Evolutionary conservation across 2,329 filamentous ascomycete genomes (phyloP).

Genomic region (Diaporthe longicolla): DNA sequence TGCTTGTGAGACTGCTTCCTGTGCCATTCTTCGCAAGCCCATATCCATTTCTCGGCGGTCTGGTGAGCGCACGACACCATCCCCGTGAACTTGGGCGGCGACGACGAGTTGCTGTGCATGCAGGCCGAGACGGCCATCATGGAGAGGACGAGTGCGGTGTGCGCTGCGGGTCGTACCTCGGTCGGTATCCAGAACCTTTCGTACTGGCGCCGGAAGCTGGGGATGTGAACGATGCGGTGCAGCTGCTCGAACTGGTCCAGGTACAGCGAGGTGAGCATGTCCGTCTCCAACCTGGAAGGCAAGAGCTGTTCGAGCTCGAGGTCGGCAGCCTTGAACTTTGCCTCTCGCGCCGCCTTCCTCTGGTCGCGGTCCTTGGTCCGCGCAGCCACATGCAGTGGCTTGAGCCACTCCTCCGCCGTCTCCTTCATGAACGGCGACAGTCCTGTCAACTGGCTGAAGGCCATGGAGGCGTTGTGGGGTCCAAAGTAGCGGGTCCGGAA

Average conservation of each 20-base stretch:
- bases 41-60: constrained; percentile 70
- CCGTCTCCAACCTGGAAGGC: constrained; percentile 62
- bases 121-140: constrained; percentile 74
- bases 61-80: constrained; percentile 70
- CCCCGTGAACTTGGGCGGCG: constrained; percentile 68
- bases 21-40: constrained; percentile 68
- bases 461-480: constrained; percentile 72
- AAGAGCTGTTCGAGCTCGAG: constrained; percentile 64
- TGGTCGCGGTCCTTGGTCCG: constrained; percentile 68
- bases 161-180: constrained; percentile 63
- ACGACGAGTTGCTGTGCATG: constrained; percentile 61
- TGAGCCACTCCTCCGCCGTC: constrained; percentile 73
- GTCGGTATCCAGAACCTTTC: constrained; percentile 66
- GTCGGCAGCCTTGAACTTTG: constrained; percentile 63
- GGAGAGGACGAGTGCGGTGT: constrained; percentile 70
- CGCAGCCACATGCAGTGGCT: constrained; percentile 68
- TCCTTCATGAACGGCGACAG: constrained; percentile 74
- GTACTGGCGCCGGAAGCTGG: constrained; percentile 69
- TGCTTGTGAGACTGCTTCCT: constrained; percentile 72
- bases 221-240: constrained; percentile 71
- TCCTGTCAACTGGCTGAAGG: constrained; percentile 68
- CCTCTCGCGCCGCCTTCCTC: constrained; percentile 67
- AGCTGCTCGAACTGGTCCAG: constrained; percentile 70
- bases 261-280: constrained; percentile 65
- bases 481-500: constrained; percentile 74